Base-by-base conservation (phyloP, 495 filamentous ascomycete genomes). In the Chaetomium tenue region DNA sequence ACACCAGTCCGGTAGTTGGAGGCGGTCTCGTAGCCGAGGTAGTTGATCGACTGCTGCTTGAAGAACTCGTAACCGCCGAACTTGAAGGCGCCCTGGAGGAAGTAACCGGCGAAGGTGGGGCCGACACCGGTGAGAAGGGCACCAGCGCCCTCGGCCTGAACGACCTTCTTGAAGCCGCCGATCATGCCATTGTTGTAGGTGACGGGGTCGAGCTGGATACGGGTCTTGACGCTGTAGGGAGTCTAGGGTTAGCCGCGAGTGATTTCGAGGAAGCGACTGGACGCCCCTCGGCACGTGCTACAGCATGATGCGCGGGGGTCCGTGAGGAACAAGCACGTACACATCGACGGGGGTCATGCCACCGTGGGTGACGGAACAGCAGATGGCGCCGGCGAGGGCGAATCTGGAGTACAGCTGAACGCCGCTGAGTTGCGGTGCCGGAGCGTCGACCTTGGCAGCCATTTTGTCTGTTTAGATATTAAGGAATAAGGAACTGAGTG, bases 61-160 rank as follows among this genome's bases (percentile, higher is more conserved):
- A 96, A 96, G 76, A 95, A 87, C 79, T 96, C 91, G 75, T 96
- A 96, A 72, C 91, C 91, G 77, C 91, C 91, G 79, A 96, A 96
- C 83, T 96, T 96, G 88, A 95, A 88, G 72, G 90, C 89, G 71
- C 91, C 91, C 83, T 96, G 91, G 71, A 96, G 88, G 87, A 94
- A 94, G 84, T 96, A 96, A 73, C 91, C 91, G 73, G 91, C 91
- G 66, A 87, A 87, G 75, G 91, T 95, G 70, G 91, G 91, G 68
- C 91, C 91, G 76, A 88, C 84, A 79, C 91, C 91, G 70, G 91
- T 96, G 72, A 92, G 82, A 66, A 96, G 88, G 75, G 91, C 91
- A 76, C 89, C 90, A 72, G 90, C 91, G 80, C 91, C 91, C 81
- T 96, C 91, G 63, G 82, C 88, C 75, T 86, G 80, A 74, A 95